Evolutionary conservation across 1,284 basidiomycete species (phyloP), one percentile per base, ranked within the genome.

Genomic region (Irpex sp.): DNA sequence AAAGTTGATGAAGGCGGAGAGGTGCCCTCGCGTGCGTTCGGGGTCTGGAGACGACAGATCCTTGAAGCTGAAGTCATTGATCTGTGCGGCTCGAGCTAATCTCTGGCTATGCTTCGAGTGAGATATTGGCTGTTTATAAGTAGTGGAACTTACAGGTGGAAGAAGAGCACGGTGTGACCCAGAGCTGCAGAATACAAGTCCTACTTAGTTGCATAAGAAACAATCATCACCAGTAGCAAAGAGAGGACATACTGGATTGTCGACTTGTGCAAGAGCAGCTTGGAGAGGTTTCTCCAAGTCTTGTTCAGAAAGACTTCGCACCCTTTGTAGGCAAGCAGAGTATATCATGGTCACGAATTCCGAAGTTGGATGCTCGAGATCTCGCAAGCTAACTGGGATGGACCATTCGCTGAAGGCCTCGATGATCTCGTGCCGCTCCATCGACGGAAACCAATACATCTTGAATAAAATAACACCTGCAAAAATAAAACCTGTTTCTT

Each of bases 1-100:
- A 75, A 96, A 94, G 77, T 97, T 97, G 79, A 96, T 90, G 66
- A 97, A 90, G 0, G 91, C 94, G 48, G 92, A 93, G 63, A 97
- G 82, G 52, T 92, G 81, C 57, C 83, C 80, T 13, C 88, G 80
- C 0, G 93, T 91, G 26, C 94, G 85, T 38, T 86, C 81, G 19
- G 86, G 78, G 31, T 92, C 89, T 1, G 94, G 94, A 56, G 81
- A 81, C 57, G 82, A 81, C 7, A 97, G 74, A 69, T 97, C 95
- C 66, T 82, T 84, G 58, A 91, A 79, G 65, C 82, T 87, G 74
- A 96, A 96, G 73, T 90, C 87, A 65, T 86, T 82, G 57, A 95
- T 83, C 63, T 88, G 83, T n/a, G 93, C 91, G 0, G 89, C 85
- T 54, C 76, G 78, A 0, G 91, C 89, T 44, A 95, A 85, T 51